A percentile compares a stretch with the other conserved stretches of the same genome.
Evolutionary conservation across 495 filamentous ascomycete genomes (phyloP).

Genomic region (Aspergillus avenaceus): DNA sequence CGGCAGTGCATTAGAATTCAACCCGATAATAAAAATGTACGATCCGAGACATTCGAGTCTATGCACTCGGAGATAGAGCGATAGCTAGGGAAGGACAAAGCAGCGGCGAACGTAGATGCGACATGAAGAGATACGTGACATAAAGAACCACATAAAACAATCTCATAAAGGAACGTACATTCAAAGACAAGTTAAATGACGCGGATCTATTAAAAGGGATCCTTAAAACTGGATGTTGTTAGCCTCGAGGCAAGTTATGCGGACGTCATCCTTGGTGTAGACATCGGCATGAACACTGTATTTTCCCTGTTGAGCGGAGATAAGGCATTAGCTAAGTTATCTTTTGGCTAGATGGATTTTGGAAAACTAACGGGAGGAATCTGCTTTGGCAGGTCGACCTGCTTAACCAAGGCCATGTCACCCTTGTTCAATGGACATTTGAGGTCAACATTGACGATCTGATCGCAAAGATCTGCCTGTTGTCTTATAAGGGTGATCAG

Average conservation of each 20-base stretch:
- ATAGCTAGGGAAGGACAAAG: neutral
- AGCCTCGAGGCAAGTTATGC: slow-evolving; percentile 81
- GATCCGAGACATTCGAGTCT: no score
- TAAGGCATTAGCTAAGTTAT: neutral
- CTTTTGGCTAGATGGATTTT: neutral
- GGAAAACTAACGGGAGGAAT: slow-evolving; percentile 75
- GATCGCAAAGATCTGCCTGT: slow-evolving; percentile 76
- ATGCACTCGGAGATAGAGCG: neutral
- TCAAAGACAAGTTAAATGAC: neutral
- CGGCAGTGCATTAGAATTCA: no score
- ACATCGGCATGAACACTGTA: slow-evolving; percentile 89
- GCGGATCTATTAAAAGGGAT: slow-evolving; percentile 5
- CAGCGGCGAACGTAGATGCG: neutral
- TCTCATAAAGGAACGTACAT: neutral
- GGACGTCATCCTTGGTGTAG: slow-evolving; percentile 58
- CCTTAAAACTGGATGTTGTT: slow-evolving; percentile 34
- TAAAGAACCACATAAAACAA: neutral
- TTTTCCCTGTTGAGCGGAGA: slow-evolving; percentile 58
- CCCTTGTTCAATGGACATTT: slow-evolving; percentile 84
- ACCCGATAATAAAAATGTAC: no score
- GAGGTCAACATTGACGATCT: slow-evolving; percentile 81
- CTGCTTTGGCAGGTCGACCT: slow-evolving; percentile 77
- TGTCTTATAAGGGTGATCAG: slow-evolving; percentile 83
- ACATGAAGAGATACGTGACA: neutral
- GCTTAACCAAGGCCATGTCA: slow-evolving; percentile 64